Percentiles rank a stretch among this genome's conserved stretches.
Conservation (phyloP, 495 filamentous ascomycete species). For the Xylaria flabelliformis region DNA sequence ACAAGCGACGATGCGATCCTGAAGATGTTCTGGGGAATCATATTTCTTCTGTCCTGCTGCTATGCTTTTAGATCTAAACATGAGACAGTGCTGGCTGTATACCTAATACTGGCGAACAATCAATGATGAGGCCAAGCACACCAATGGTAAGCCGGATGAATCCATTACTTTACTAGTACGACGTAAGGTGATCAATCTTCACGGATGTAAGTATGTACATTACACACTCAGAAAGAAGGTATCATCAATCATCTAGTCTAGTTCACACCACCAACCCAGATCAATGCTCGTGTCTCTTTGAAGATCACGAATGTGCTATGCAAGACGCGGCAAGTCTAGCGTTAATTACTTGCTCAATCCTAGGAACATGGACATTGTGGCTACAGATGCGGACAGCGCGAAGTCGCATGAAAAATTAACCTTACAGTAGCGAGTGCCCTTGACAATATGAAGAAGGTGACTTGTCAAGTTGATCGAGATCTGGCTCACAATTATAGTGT, state of each 20-base stretch:
- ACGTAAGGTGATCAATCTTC: neutral
- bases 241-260: neutral
- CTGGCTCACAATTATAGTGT: neutral
- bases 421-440: neutral
- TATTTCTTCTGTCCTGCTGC: neutral
- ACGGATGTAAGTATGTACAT: neutral
- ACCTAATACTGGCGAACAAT: neutral
- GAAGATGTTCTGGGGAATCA: neutral
- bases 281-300: neutral
- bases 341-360: neutral
- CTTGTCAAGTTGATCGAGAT: neutral
- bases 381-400: neutral
- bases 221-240: neutral
- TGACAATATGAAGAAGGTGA: slow-evolving; percentile 3
- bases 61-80: neutral
- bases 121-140: neutral
- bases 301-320: neutral
- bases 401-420: slow-evolving; percentile 10
- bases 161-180: neutral
- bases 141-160: neutral
- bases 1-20: slow-evolving; percentile 16
- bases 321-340: neutral
- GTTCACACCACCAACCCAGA: neutral
- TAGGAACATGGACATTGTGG: neutral
- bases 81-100: neutral